These are phyloP conservation scores for Elongisporangium anandrum DNA, from an alignment of 352 stramenopile species.

Conservation along the genomic window DNA sequence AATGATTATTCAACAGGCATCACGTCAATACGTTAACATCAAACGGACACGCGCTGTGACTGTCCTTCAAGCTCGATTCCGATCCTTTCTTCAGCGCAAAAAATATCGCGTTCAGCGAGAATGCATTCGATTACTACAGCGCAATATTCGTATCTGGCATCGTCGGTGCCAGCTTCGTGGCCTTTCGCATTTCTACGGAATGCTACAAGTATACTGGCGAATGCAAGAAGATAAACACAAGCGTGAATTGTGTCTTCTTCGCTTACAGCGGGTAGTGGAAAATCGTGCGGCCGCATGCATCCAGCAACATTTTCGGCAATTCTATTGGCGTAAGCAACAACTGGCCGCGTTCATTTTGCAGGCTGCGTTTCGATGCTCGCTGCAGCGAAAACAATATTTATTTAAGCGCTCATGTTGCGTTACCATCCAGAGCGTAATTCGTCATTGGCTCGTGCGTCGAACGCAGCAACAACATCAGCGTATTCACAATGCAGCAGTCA, in stretches of 20 bases:
- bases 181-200: constrained; percentile 23
- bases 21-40: constrained; percentile 10
- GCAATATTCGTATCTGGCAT: constrained; percentile 34
- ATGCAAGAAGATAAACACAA: constrained; percentile 24
- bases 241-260: constrained; percentile 12
- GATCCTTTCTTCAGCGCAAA: constrained; percentile 9
- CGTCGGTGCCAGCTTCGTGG: constrained; percentile 24
- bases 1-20: constrained; percentile 12
- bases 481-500: constrained; percentile 18
- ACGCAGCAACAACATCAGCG: constrained; percentile 15
- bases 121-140: constrained; percentile 23
- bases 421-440: constrained; percentile 13
- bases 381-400: constrained; percentile 12
- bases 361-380: constrained; percentile 18
- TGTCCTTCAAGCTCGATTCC: constrained; percentile 8
- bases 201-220: constrained; percentile 24
- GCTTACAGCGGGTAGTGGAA: constrained; percentile 22
- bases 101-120: constrained; percentile 11
- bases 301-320: constrained; percentile 19
- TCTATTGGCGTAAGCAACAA: constrained; percentile 17
- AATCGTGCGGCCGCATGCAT: constrained; percentile 26
- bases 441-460: constrained; percentile 10
- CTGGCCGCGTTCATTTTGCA: constrained; percentile 23
- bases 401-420: constrained; percentile 6
- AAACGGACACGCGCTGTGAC: constrained; percentile 14